These are phyloP conservation scores for Casuarina glauca DNA, from an alignment of 306 rosid species.

Conservation along the genomic window DNA sequence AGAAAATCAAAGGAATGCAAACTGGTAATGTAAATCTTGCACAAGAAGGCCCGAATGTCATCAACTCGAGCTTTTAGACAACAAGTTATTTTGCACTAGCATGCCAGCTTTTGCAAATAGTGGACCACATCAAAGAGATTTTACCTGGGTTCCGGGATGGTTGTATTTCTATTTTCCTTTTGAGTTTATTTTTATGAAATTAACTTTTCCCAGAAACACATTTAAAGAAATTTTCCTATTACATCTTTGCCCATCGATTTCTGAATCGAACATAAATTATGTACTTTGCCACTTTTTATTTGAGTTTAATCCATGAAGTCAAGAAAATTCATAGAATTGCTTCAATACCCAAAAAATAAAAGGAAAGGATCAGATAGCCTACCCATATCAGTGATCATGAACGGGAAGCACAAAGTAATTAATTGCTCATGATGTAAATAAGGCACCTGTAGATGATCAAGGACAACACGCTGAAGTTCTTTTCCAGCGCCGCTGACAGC, in stretches of 20 bases:
- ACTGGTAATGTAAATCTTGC: background rate
- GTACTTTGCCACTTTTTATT: background rate
- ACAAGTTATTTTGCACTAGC: background rate
- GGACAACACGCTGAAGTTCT: slow-evolving; percentile 85
- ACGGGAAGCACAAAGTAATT: slow-evolving; percentile 5
- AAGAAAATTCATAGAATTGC: slow-evolving; percentile 1
- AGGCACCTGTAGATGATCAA: slow-evolving; percentile 93
- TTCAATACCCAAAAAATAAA: background rate
- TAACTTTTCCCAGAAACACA: background rate
- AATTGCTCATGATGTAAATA: background rate
- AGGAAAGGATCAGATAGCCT: background rate
- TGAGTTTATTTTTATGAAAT: background rate
- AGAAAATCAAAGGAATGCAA: background rate
- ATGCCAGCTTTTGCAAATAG: background rate
- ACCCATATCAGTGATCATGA: slow-evolving; percentile 3
- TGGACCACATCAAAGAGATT: background rate
- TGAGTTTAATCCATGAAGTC: background rate
- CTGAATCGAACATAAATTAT: background rate
- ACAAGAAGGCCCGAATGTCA: background rate
- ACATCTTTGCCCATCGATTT: background rate
- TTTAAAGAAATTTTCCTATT: background rate
- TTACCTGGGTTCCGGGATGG: background rate
- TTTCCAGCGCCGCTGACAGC: slow-evolving; percentile 84
- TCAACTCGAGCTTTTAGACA: background rate
- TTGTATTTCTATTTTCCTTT: background rate